Conservation (phyloP, 371 early-diverging fungal genomes). For the Actinomortierella ambigua region DNA sequence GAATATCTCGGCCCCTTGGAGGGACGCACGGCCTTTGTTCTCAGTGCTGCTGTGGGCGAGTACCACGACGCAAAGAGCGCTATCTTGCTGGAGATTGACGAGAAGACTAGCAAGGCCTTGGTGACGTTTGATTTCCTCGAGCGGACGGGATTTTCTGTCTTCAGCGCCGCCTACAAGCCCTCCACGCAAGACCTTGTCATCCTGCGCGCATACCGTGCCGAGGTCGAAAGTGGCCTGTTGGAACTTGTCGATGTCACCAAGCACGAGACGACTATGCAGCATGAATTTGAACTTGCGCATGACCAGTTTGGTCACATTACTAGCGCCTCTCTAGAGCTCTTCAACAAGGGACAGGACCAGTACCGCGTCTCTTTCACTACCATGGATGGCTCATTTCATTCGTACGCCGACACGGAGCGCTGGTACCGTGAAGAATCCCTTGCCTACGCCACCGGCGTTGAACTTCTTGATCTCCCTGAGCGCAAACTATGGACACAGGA, state of each 20-base stretch:
- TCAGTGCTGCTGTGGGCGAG: constrained; percentile 36
- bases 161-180: constrained; percentile 26
- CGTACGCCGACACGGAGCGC: constrained; percentile 43
- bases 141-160: constrained; percentile 33
- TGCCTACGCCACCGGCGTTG: constrained; percentile 67
- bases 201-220: constrained; percentile 25
- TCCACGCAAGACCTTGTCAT: constrained; percentile 24
- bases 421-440: constrained; percentile 92
- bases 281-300: constrained; percentile 16
- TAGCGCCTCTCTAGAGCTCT: constrained; percentile 17
- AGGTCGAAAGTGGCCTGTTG: constrained; percentile 14
- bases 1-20: constrained; percentile 24
- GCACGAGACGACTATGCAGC: constrained; percentile 7
- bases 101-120: constrained; percentile 11
- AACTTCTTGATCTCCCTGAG: constrained; percentile 86
- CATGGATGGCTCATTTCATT: constrained; percentile 63
- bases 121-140: constrained; percentile 27
- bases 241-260: constrained; percentile 23
- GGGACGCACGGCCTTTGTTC: constrained; percentile 22
- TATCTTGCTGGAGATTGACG: constrained; percentile 21
- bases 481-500: constrained; percentile 75
- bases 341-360: constrained; percentile 38
- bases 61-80: constrained; percentile 34
- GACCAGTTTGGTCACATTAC: constrained; percentile 31
- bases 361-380: constrained; percentile 53